Evolutionary conservation across 2,329 filamentous ascomycete genomes (phyloP).

Genomic region (Drechslera avenae): DNA sequence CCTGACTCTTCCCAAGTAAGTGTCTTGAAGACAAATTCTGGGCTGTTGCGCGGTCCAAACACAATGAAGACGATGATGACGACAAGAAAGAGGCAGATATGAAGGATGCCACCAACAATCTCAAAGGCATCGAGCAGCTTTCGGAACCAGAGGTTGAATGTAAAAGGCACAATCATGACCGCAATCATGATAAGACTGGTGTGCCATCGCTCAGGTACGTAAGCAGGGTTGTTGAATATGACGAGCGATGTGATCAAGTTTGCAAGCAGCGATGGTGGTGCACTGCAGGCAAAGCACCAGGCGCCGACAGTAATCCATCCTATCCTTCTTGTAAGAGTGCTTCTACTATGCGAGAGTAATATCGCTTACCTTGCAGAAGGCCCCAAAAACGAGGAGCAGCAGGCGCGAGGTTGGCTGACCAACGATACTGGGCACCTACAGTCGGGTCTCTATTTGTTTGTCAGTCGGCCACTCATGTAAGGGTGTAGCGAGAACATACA

Average conservation of each 20-base stretch:
- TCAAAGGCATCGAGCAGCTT: constrained; percentile 54
- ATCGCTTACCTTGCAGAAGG: constrained; percentile 33
- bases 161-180: constrained; percentile 45
- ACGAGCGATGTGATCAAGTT: constrained; percentile 35
- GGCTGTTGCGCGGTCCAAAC: constrained; percentile 46
- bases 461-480: neutral
- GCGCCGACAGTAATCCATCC: constrained; percentile 51
- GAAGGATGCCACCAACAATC: constrained; percentile 52
- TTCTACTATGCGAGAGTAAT: neutral
- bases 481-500: constrained; percentile 20
- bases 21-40: constrained; percentile 52
- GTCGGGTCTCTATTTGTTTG: constrained; percentile 31
- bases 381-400: constrained; percentile 33
- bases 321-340: constrained; percentile 37
- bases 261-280: constrained; percentile 33
- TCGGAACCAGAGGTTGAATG: constrained; percentile 54
- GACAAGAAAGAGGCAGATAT: constrained; percentile 56
- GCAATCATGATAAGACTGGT: constrained; percentile 56
- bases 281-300: constrained; percentile 42
- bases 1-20: constrained; percentile 51
- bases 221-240: constrained; percentile 47
- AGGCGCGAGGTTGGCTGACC: constrained; percentile 39
- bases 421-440: constrained; percentile 42
- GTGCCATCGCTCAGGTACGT: constrained; percentile 53
- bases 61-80: constrained; percentile 54